phyloP scores from a whole-genome alignment of 805 yeast genomes.

The Yamadazyma scolyti region DNA sequence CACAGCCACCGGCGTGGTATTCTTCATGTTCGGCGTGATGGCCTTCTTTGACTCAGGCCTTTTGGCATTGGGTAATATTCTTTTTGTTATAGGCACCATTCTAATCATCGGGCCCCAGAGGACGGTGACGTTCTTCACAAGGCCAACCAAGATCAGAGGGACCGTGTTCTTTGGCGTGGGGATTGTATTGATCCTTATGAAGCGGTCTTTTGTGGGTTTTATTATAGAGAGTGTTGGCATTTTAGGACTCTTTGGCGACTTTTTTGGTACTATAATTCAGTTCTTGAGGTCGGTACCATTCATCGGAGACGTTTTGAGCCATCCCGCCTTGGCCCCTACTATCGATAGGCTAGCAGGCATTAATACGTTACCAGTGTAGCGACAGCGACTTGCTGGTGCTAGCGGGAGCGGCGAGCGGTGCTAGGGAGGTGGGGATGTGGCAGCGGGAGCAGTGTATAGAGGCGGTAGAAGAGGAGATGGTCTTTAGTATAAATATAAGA shows the following conservation, averaged over 20 bases:
- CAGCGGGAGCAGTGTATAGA: background rate
- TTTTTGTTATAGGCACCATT: conserved; percentile 77
- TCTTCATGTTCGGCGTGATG: conserved; percentile 77
- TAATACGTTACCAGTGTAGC: conserved; percentile 37
- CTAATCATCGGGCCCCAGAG: conserved; percentile 86
- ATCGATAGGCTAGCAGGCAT: conserved; percentile 42
- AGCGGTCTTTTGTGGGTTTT: conserved; percentile 82
- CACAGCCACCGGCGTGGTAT: conserved; percentile 78
- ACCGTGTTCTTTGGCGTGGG: conserved; percentile 77
- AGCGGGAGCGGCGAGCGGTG: too few species aligned
- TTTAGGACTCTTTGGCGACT: conserved; percentile 86
- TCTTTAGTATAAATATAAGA: too few species aligned
- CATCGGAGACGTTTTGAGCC: conserved; percentile 79
- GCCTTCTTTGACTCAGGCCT: conserved; percentile 87
- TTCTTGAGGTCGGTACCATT: conserved; percentile 85
- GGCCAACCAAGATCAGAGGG: conserved; percentile 86
- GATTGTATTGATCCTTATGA: conserved; percentile 66
- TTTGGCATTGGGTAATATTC: conserved; percentile 82
- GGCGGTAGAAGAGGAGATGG: background rate
- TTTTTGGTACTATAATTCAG: conserved; percentile 82
- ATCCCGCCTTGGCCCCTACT: conserved; percentile 78
- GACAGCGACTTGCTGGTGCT: too few species aligned
- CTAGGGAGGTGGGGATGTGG: background rate
- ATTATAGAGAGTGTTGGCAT: conserved; percentile 85
- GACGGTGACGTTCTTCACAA: conserved; percentile 75